phyloP scores from a whole-genome alignment of 2,329 filamentous ascomycete genomes.

The Calycina herbarum region DNA sequence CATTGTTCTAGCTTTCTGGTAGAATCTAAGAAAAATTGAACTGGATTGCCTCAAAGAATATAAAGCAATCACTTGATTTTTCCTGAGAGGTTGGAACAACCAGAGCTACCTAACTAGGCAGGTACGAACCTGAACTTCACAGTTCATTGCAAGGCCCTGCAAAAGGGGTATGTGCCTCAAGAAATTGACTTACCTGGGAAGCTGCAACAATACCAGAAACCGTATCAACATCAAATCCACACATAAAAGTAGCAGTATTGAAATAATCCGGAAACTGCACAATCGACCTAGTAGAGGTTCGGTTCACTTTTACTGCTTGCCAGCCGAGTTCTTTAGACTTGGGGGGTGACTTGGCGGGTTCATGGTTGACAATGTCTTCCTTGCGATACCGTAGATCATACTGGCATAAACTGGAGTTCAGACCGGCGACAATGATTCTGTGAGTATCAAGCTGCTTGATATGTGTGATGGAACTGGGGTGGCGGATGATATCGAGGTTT shows the following conservation, averaged over 20 bases:
- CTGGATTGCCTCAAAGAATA: neutral
- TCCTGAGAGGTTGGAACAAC: neutral
- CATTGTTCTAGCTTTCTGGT: too few species aligned
- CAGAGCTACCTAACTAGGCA: neutral
- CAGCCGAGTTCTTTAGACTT: neutral
- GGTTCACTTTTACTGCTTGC: neutral
- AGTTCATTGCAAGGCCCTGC: neutral
- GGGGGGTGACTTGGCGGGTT: neutral
- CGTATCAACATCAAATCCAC: slow-evolving; percentile 53
- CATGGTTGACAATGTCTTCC: slow-evolving; percentile 6
- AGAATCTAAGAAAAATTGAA: neutral
- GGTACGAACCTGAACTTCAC: neutral
- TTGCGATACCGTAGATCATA: slow-evolving; percentile 55
- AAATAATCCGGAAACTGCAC: slow-evolving; percentile 51
- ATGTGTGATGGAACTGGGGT: slow-evolving; percentile 47
- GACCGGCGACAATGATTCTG: slow-evolving; percentile 54
- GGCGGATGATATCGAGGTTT: slow-evolving; percentile 31
- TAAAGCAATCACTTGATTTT: neutral
- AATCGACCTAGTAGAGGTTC: slow-evolving; percentile 39
- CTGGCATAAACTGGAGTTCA: slow-evolving; percentile 50
- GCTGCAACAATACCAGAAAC: slow-evolving; percentile 54
- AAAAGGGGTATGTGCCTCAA: neutral
- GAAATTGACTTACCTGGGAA: slow-evolving; percentile 32
- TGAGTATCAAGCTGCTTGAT: slow-evolving; percentile 50
- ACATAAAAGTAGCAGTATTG: slow-evolving; percentile 49